Evolutionary conservation across 352 stramenopile genomes (phyloP), one percentile per base, ranked within the genome.

Genomic region (Pythium aristosporum): DNA sequence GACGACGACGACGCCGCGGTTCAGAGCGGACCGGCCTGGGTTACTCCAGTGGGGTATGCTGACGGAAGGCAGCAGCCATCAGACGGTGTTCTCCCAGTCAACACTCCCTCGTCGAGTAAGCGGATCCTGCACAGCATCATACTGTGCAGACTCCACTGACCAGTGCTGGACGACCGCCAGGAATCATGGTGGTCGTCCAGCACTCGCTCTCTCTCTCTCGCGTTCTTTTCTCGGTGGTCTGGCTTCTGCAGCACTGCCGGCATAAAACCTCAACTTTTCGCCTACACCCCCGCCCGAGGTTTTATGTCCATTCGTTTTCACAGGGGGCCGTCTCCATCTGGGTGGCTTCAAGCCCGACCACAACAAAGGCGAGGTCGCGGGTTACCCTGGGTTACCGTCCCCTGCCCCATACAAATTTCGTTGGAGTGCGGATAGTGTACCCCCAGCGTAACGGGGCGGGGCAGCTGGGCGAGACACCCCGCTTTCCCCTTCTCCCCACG

Each of bases 281-380:
- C 32, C 6, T 39, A 23, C 9, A 11, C 37, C 11, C 10, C 3
- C 25, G 5, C n/a, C 15, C 50, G 34, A 57, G 50, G 50, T 57
- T 57, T 44, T 44, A 57, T 46, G 12, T 43, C 21, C 25, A 30
- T 48, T 42, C 37, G 13, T 60, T 48, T 49, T 41, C 18, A 32
- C 21, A 44, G 50, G 50, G n/a, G 21, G 20, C 53, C 42, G 42
- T 30, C 25, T 30, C 25, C 25, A 30, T 30, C 55, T 62, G 56
- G 41, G 56, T 62, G 56, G 56, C 44, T 53, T 62, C 44, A 62
- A 53, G 56, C 43, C 53, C 30, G 28, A 62, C 3, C 37, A 5
- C 20, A 25, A 48, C 25, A 50, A 61, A 61, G 54, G 54, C 39
- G 54, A 39, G 54, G 54, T 23, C 39, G 16, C 5, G 6, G 34